Evolutionary conservation across 2,329 filamentous ascomycete genomes (phyloP).

Genomic region (Paracoccidioides lutzii): DNA sequence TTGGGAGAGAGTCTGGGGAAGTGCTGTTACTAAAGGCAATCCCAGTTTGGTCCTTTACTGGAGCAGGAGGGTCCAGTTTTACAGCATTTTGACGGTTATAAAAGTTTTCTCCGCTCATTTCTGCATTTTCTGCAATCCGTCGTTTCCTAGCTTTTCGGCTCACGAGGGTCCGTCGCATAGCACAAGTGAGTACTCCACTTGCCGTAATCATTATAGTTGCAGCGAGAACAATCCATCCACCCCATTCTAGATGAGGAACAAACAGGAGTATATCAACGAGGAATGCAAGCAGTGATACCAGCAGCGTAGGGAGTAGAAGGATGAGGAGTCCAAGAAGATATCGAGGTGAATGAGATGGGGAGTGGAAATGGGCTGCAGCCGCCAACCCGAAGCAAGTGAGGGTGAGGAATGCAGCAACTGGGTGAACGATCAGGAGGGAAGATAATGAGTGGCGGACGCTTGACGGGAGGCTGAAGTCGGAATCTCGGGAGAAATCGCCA

Average conservation of each 20-base stretch:
- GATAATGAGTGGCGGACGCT: slow-evolving; percentile 58
- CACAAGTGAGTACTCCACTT: slow-evolving; percentile 76
- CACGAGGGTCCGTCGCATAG: slow-evolving; percentile 85
- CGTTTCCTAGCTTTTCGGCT: slow-evolving; percentile 86
- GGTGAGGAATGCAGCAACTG: slow-evolving; percentile 73
- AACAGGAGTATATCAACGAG: slow-evolving; percentile 89
- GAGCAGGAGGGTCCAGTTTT: slow-evolving; percentile 42
- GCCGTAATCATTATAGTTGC: slow-evolving; percentile 75
- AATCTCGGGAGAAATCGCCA: slow-evolving; percentile 28
- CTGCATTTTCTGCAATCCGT: slow-evolving; percentile 82
- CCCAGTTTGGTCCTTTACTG: slow-evolving; percentile 40
- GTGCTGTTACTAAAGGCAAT: slow-evolving; percentile 46
- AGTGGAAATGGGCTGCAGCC: slow-evolving; percentile 69
- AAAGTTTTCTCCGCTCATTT: slow-evolving; percentile 93
- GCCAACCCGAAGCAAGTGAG: slow-evolving; percentile 74
- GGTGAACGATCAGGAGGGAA: slow-evolving; percentile 80
- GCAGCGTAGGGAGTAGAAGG: slow-evolving; percentile 69
- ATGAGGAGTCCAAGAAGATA: slow-evolving; percentile 80
- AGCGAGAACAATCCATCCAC: slow-evolving; percentile 81
- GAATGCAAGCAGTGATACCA: slow-evolving; percentile 76
- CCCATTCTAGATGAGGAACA: slow-evolving; percentile 86
- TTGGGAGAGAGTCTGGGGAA: slow-evolving; percentile 36
- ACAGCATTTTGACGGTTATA: slow-evolving; percentile 51
- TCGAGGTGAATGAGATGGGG: slow-evolving; percentile 75
- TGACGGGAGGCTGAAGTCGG: slow-evolving; percentile 52